Conservation (phyloP, 148 eudicot species). For the Vaccinium myrtillus region DNA sequence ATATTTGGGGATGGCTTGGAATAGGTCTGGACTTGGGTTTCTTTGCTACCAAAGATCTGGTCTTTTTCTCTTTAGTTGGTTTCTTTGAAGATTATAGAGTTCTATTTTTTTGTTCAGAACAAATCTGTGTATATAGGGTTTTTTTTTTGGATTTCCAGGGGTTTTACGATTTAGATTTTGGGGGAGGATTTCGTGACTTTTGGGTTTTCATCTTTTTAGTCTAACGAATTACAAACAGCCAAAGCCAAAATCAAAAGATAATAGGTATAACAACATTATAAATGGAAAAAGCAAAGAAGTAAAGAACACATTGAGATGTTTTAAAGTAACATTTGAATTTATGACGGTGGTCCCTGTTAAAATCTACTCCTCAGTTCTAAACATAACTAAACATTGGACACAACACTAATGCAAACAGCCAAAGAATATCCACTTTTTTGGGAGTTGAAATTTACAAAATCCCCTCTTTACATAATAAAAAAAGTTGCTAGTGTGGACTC, state of each 20-base stretch:
- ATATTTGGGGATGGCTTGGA: no score
- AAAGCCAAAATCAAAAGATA: not conserved
- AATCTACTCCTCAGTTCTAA: conserved; percentile 5
- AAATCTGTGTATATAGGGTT: no score
- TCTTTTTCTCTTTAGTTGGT: no score
- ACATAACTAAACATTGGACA: conserved; percentile 2
- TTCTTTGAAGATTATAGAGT: no score
- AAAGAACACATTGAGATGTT: not conserved
- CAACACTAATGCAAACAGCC: not conserved
- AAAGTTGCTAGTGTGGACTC: not conserved
- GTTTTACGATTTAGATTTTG: no score
- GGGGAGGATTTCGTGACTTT: no score
- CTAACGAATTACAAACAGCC: not conserved
- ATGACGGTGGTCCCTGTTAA: not conserved
- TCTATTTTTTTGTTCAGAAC: no score
- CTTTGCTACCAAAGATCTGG: no score
- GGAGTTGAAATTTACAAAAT: conserved; percentile 17
- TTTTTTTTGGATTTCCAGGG: no score
- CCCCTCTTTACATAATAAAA: conserved; percentile 33
- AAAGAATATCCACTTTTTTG: conserved; percentile 2
- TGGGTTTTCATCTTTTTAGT: no score
- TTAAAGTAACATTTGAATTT: conserved; percentile 7
- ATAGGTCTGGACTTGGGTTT: no score
- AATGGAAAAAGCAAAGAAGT: not conserved
- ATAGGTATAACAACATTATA: not conserved